Conservation (phyloP, 345 rosid genomes). For the Euphorbia tirucalli region DNA sequence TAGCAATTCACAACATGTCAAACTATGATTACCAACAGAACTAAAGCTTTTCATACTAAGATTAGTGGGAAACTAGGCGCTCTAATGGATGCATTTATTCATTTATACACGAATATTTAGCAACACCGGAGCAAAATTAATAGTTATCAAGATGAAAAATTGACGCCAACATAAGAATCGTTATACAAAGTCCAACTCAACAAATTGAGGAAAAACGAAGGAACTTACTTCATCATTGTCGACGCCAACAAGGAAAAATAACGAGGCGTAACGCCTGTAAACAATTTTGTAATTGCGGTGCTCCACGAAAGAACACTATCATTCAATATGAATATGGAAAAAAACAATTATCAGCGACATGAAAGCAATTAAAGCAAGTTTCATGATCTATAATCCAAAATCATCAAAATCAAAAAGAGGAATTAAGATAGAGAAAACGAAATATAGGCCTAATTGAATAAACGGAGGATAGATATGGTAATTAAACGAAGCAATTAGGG, state of each 20-base stretch:
- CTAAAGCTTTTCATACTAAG: background rate
- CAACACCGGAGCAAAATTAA: background rate
- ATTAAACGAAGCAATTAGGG: background rate
- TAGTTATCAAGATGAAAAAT: background rate
- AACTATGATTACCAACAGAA: background rate
- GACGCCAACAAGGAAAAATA: slow-evolving; percentile 94
- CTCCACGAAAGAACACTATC: slow-evolving; percentile 95
- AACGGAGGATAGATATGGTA: background rate
- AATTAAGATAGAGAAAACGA: background rate
- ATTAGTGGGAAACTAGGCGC: background rate
- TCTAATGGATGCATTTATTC: background rate
- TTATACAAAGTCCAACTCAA: background rate
- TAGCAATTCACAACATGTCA: background rate
- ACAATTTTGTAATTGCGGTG: slow-evolving; percentile 97
- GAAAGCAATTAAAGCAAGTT: background rate
- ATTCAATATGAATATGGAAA: background rate
- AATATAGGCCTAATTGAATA: background rate
- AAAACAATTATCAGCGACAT: background rate
- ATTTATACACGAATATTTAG: background rate
- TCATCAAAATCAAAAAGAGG: background rate
- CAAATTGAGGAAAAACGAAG: background rate
- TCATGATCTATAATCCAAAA: background rate
- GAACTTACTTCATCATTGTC: slow-evolving; percentile 84
- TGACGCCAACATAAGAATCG: background rate
- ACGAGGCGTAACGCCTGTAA: slow-evolving; percentile 88